These are phyloP conservation scores for Cercospora janseana DNA, from an alignment of 2,329 filamentous ascomycete genomes.

Conservation along the genomic window DNA sequence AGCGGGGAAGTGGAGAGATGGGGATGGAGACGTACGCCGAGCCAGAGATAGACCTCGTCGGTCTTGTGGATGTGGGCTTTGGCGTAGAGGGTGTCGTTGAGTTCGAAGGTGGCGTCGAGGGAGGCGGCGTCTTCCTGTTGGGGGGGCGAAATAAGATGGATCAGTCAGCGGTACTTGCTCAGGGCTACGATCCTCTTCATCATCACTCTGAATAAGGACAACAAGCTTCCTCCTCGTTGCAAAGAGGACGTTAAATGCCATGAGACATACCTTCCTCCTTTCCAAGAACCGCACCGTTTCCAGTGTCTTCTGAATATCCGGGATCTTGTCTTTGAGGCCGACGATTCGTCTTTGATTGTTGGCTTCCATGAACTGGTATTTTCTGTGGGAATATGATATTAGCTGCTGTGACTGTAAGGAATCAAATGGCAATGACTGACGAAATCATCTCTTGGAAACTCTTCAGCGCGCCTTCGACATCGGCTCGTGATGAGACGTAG, in stretches of 20 bases:
- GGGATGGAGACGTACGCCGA: slow-evolving; percentile 63
- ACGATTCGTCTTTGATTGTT: slow-evolving; percentile 81
- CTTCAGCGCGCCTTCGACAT: slow-evolving; percentile 77
- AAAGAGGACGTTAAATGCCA: not conserved
- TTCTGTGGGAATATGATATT: slow-evolving; percentile 54
- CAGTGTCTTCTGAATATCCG: slow-evolving; percentile 92
- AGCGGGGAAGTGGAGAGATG: not conserved
- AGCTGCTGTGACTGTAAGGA: not conserved
- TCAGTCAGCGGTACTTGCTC: not conserved
- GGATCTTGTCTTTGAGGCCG: slow-evolving; percentile 89
- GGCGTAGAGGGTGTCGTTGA: slow-evolving; percentile 93
- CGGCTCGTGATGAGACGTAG: slow-evolving; percentile 73
- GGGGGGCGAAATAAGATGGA: not conserved
- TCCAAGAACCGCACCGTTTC: slow-evolving; percentile 87
- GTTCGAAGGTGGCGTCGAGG: slow-evolving; percentile 89
- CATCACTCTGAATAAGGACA: no score
- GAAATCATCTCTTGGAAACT: slow-evolving; percentile 93
- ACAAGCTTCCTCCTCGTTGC: no score
- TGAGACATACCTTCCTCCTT: slow-evolving; percentile 61
- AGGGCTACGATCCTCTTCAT: not conserved
- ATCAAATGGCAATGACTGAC: slow-evolving; percentile 48
- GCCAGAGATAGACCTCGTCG: slow-evolving; percentile 93
- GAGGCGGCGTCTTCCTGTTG: slow-evolving; percentile 55
- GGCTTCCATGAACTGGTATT: slow-evolving; percentile 99
- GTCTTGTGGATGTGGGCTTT: slow-evolving; percentile 79